Percentiles rank a stretch among this genome's conserved stretches.
Conservation (phyloP, 1,284 basidiomycete genomes). For the Apiotrichum laibachii region DNA sequence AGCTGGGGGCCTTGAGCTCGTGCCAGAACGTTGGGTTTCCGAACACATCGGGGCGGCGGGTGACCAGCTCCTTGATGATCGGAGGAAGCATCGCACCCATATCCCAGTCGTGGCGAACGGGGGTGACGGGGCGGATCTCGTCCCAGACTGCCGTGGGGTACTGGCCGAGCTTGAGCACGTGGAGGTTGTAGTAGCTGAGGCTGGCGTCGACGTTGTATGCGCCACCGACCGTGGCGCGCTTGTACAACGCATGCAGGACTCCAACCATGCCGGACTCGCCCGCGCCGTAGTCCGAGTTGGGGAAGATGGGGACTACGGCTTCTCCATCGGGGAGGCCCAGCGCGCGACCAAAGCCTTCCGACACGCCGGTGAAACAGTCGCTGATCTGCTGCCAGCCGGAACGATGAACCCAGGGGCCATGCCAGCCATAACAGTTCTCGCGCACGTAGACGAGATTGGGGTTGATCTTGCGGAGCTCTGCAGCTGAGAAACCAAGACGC, state of each 20-base stretch:
- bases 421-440: conserved; percentile 22
- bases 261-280: conserved; percentile 11
- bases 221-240: conserved; percentile 9
- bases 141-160: conserved; percentile 13
- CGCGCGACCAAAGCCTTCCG: conserved; percentile 1
- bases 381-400: conserved; percentile 19
- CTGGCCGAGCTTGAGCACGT: conserved; percentile 7
- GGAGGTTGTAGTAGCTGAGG: conserved; percentile 15
- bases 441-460: conserved; percentile 8
- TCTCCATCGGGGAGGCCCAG: conserved; percentile 9
- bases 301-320: conserved; percentile 15
- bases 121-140: not conserved
- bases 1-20: not conserved
- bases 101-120: conserved; percentile 13
- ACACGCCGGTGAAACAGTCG: conserved; percentile 10
- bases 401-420: conserved; percentile 14
- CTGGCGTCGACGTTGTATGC: conserved; percentile 12
- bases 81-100: conserved; percentile 4
- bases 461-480: conserved; percentile 11
- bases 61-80: conserved; percentile 3
- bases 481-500: conserved; percentile 9
- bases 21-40: conserved; percentile 12
- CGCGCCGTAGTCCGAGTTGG: conserved; percentile 14
- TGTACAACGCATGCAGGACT: conserved; percentile 13
- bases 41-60: conserved; percentile 6